Evolutionary conservation across 495 filamentous ascomycete genomes (phyloP).

Genomic region (Penicillium chermesinum): DNA sequence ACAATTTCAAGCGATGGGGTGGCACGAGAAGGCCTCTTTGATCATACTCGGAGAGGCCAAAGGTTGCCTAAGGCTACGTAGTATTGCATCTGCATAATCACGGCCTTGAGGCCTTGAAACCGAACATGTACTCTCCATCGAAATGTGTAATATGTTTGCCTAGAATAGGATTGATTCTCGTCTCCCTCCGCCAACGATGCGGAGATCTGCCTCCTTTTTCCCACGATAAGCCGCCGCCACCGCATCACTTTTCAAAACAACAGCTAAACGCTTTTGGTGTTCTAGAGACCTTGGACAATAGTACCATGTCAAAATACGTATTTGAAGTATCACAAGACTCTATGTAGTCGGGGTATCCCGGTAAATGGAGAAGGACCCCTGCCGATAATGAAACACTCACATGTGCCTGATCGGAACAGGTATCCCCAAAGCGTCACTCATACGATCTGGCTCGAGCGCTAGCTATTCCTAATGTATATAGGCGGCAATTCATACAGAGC

Average conservation of each 20-base stretch:
- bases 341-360: neutral
- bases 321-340: constrained; percentile 20
- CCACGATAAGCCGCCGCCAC: neutral
- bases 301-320: constrained; percentile 10
- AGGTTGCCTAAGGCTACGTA: too few relatives aligned
- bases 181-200: too few relatives aligned
- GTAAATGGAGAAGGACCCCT: constrained; percentile 39
- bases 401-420: constrained; percentile 29
- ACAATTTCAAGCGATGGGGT: too few relatives aligned
- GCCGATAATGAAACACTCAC: constrained; percentile 47
- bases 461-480: constrained; percentile 10
- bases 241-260: neutral
- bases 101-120: too few relatives aligned
- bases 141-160: too few relatives aligned
- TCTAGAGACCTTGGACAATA: neutral
- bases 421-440: constrained; percentile 15
- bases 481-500: neutral
- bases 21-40: too few relatives aligned
- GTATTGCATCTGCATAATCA: too few relatives aligned
- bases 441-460: constrained; percentile 16
- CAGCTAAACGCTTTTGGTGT: neutral
- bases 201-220: too few relatives aligned
- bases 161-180: too few relatives aligned
- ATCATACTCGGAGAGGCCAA: too few relatives aligned
- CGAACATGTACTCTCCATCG: too few relatives aligned